phyloP scores from a whole-genome alignment of 768 basidiomycete species.

The Boletales sp. region DNA sequence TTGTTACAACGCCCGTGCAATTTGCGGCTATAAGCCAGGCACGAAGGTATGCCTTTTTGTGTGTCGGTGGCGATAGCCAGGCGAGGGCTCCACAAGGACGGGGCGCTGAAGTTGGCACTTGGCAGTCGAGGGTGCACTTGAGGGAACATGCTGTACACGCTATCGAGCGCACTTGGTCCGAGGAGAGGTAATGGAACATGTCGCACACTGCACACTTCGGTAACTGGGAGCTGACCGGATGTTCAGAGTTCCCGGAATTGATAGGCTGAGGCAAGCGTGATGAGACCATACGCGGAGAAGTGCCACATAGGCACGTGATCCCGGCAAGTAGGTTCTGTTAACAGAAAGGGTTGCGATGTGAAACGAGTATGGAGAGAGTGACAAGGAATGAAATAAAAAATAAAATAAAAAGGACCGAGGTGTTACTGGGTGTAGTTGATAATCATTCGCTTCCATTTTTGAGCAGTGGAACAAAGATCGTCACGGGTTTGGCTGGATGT shows the following conservation, averaged over 20 bases:
- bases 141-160: too few species aligned
- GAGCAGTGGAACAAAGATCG: conserved; percentile 16
- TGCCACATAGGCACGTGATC: conserved; percentile 17
- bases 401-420: conserved; percentile 5
- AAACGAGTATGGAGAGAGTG: conserved; percentile 26
- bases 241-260: too few species aligned
- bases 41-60: conserved; percentile 11
- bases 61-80: neutral
- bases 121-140: neutral
- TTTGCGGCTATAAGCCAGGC: conserved; percentile 15
- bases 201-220: conserved; percentile 8
- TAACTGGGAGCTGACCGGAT: conserved; percentile 6
- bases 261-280: too few species aligned
- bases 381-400: conserved; percentile 12
- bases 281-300: neutral
- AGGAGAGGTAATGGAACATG: neutral
- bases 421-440: conserved; percentile 7
- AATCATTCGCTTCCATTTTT: conserved; percentile 22
- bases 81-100: too few species aligned
- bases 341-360: conserved; percentile 18
- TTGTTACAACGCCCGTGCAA: neutral
- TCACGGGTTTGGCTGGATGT: conserved; percentile 10
- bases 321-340: conserved; percentile 26
- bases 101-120: neutral
- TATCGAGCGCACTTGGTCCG: neutral